Conservation (phyloP, 2,329 filamentous ascomycete species). For the Botrytis fabae region DNA sequence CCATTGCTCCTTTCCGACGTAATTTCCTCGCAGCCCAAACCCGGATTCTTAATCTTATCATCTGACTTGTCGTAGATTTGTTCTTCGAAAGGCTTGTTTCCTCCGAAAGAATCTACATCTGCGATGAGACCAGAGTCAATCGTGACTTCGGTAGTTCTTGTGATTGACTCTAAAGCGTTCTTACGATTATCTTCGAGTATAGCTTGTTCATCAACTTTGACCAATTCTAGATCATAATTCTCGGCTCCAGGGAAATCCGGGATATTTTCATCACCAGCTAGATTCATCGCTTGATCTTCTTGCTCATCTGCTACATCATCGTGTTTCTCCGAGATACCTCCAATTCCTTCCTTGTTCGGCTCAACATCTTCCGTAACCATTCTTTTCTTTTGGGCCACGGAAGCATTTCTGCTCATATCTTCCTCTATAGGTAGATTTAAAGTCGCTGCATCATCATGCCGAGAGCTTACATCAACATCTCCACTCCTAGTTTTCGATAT, state of each 20-base stretch:
- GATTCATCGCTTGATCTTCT: background rate
- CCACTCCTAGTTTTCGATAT: background rate
- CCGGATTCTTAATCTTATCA: background rate
- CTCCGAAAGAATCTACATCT: background rate
- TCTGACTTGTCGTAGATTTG: background rate
- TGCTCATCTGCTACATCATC: background rate
- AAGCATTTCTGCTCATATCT: background rate
- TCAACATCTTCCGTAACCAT: background rate
- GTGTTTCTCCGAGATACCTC: background rate
- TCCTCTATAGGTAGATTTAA: background rate
- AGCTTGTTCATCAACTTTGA: background rate
- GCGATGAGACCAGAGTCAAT: no score
- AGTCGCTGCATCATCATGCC: background rate
- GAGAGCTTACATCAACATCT: background rate
- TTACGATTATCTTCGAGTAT: background rate
- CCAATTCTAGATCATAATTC: background rate
- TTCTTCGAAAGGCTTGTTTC: background rate
- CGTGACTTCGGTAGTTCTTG: background rate
- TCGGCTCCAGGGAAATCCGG: background rate
- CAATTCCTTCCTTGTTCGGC: background rate
- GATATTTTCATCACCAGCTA: background rate
- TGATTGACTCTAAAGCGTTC: no score
- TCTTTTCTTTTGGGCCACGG: background rate
- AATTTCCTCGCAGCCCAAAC: background rate
- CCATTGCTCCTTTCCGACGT: background rate